Percentiles rank a stretch among this genome's conserved stretches.
These are phyloP conservation scores for Tricholomella constricta DNA, from an alignment of 768 basidiomycete species.

Conservation along the genomic window DNA sequence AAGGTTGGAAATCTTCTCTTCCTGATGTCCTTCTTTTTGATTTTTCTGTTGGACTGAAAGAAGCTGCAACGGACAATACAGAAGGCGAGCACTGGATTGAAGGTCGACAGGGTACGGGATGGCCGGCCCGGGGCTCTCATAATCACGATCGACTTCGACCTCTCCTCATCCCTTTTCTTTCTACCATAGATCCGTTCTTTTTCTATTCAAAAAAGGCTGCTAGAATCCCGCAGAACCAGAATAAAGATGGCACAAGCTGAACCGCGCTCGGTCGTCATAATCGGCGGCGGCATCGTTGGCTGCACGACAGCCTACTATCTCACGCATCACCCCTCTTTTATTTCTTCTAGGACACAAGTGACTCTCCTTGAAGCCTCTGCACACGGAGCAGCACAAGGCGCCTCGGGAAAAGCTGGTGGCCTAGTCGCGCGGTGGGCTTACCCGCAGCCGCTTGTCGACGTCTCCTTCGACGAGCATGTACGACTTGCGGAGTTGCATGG, in stretches of 20 bases:
- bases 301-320: constrained; percentile 84
- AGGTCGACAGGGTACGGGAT: neutral
- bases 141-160: neutral
- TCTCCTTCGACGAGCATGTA: constrained; percentile 78
- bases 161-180: neutral
- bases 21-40: neutral
- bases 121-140: neutral
- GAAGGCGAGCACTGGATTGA: too few relatives aligned
- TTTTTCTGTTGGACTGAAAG: neutral
- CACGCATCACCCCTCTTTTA: constrained; percentile 54
- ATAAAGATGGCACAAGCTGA: constrained; percentile 8
- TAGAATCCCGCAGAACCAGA: neutral
- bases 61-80: neutral
- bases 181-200: neutral
- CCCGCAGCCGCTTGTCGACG: constrained; percentile 63
- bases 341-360: constrained; percentile 40
- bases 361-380: constrained; percentile 74
- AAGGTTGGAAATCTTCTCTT: neutral
- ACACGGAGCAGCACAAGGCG: constrained; percentile 71
- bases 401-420: constrained; percentile 84
- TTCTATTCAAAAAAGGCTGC: neutral
- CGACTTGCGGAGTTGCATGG: constrained; percentile 68
- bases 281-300: constrained; percentile 89
- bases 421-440: constrained; percentile 88
- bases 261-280: constrained; percentile 58